Conservation (phyloP, 2,329 filamentous ascomycete genomes). For the Fusarium sambucinum region DNA sequence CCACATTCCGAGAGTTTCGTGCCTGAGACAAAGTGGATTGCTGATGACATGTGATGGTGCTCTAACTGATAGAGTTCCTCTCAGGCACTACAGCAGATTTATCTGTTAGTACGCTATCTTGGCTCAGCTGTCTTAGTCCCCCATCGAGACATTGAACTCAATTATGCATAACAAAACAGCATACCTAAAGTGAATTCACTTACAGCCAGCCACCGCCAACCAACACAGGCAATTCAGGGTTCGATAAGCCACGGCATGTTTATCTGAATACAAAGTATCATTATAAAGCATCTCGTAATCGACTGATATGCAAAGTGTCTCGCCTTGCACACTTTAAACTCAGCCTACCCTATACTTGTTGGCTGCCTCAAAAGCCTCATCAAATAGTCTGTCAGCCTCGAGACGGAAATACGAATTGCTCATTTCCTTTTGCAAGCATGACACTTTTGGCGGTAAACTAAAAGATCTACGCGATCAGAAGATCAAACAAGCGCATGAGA, state of each 20-base stretch:
- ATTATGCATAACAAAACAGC: background rate
- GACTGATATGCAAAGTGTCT: background rate
- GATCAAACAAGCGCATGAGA: background rate
- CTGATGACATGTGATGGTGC: rapidly evolving
- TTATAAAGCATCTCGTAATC: background rate
- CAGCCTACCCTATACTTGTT: background rate
- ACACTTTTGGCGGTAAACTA: background rate
- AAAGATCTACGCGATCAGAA: slow-evolving; percentile 3
- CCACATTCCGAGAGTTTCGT: background rate
- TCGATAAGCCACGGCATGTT: background rate
- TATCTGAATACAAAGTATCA: background rate
- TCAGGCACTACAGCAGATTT: background rate
- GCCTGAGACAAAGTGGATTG: background rate
- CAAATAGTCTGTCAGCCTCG: background rate
- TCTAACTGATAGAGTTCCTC: background rate
- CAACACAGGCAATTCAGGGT: background rate
- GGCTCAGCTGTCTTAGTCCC: background rate
- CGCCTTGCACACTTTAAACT: background rate
- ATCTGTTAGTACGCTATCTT: background rate
- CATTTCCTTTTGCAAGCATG: slow-evolving; percentile 7
- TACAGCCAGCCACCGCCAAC: background rate
- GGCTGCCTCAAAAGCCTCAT: background rate
- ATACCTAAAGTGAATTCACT: background rate
- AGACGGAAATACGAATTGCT: slow-evolving; percentile 1
- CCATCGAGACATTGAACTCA: background rate